Conservation (phyloP, 2,329 filamentous ascomycete genomes). For the Ceratocystis cacaofunesta region DNA sequence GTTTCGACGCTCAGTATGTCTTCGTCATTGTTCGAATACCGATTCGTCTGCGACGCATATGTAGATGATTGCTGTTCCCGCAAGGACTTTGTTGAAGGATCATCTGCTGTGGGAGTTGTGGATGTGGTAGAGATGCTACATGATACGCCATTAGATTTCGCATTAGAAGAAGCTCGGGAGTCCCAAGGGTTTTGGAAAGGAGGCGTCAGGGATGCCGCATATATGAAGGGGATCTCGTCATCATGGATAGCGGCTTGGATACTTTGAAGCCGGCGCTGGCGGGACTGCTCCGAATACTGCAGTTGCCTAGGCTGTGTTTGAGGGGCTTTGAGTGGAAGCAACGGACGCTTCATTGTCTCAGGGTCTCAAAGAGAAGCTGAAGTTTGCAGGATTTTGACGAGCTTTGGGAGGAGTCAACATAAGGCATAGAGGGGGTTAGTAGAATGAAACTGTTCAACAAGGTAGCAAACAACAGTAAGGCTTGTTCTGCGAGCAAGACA, state of each 20-base stretch:
- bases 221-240: constrained; percentile 8
- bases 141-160: background rate
- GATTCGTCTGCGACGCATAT: background rate
- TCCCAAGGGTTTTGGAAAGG: constrained; percentile 9
- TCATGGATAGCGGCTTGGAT: constrained; percentile 10
- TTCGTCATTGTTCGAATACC: background rate
- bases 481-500: background rate
- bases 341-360: background rate
- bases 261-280: background rate
- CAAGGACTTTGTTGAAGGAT: background rate
- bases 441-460: background rate
- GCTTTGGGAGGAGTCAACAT: too few relatives aligned
- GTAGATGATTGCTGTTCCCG: background rate
- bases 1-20: background rate
- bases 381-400: too few relatives aligned
- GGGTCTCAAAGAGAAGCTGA: too few relatives aligned
- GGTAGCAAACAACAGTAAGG: background rate
- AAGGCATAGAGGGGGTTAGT: background rate
- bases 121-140: background rate
- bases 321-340: background rate
- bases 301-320: background rate
- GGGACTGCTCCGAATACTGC: background rate
- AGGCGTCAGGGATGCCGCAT: constrained; percentile 12
- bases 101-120: background rate
- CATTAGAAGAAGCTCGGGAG: background rate